A percentile compares a stretch with the other conserved stretches of the same genome.
Conservation (phyloP, 2,329 filamentous ascomycete genomes). For the Thelonectria rubi region DNA sequence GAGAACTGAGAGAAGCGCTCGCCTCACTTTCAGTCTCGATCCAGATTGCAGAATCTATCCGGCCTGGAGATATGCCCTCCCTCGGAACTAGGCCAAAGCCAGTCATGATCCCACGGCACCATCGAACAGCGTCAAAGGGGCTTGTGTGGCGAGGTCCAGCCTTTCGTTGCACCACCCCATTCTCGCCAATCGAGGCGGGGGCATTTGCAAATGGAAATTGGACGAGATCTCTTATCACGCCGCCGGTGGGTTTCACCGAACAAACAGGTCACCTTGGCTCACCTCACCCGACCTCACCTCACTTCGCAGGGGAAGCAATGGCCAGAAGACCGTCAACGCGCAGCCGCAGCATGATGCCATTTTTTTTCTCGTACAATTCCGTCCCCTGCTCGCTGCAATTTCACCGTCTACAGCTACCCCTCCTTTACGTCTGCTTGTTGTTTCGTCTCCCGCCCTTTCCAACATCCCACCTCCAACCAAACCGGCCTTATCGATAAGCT, state of each 20-base stretch:
- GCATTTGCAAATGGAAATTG: slow-evolving; percentile 35
- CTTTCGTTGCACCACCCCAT: slow-evolving; percentile 1
- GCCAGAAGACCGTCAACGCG: slow-evolving; percentile 13
- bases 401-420: slow-evolving; percentile 21
- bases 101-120: slow-evolving; percentile 8
- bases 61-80: background rate
- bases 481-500: slow-evolving; percentile 39
- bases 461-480: background rate
- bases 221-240: slow-evolving; percentile 34
- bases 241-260: slow-evolving; percentile 38
- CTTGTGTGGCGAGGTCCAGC: background rate
- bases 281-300: slow-evolving; percentile 38
- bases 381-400: slow-evolving; percentile 19
- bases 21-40: background rate
- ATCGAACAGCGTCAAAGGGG: background rate
- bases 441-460: slow-evolving; percentile 21
- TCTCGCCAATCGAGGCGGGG: slow-evolving; percentile 38
- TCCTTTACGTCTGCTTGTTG: no score
- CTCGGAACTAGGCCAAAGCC: background rate
- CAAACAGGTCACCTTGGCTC: slow-evolving; percentile 29
- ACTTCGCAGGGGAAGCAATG: slow-evolving; percentile 11
- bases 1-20: background rate
- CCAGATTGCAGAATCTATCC: background rate
- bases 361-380: slow-evolving; percentile 31
- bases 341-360: slow-evolving; percentile 37